phyloP scores from a whole-genome alignment of 2,329 filamentous ascomycete species.

The Fusarium ambrosium region DNA sequence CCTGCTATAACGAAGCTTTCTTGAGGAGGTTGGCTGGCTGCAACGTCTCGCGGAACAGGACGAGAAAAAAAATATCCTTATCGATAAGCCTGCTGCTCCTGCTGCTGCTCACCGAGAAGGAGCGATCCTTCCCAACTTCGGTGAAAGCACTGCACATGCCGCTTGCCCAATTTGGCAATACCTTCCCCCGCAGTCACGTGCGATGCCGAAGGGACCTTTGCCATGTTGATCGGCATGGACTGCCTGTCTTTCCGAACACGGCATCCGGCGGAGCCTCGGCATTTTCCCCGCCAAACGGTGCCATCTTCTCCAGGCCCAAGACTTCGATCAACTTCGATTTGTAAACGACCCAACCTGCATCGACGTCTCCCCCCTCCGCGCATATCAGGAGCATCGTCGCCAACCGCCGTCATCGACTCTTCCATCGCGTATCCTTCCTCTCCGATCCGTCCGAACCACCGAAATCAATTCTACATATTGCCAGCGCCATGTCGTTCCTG shows the following conservation, averaged over 20 bases:
- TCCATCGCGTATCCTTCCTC: neutral
- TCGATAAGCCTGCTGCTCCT: conserved; percentile 47
- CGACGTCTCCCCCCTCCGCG: conserved; percentile 4
- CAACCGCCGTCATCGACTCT: neutral
- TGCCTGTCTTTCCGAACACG: conserved; percentile 24
- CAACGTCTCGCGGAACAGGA: neutral
- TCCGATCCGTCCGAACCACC: conserved; percentile 17
- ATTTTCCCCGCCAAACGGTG: conserved; percentile 46
- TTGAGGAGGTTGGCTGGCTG: conserved; percentile 21
- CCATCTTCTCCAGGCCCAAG: conserved; percentile 24
- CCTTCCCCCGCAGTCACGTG: conserved; percentile 54
- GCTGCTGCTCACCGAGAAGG: conserved; percentile 19
- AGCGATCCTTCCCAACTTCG: conserved; percentile 3
- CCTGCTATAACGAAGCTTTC: conserved; percentile 28
- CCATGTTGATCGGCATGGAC: conserved; percentile 12
- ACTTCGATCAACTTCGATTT: conserved; percentile 32
- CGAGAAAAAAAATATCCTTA: conserved; percentile 50
- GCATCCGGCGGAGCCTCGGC: conserved; percentile 46
- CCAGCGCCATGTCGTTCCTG: conserved; percentile 86
- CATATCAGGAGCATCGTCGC: conserved; percentile 4
- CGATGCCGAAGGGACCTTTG: neutral
- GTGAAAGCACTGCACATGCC: conserved; percentile 12
- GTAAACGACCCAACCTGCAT: conserved; percentile 22
- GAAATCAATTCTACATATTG: conserved; percentile 16
- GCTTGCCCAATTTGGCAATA: conserved; percentile 7